Evolutionary conservation across 345 rosid species (phyloP).

Genomic region (Citrus glauca): DNA sequence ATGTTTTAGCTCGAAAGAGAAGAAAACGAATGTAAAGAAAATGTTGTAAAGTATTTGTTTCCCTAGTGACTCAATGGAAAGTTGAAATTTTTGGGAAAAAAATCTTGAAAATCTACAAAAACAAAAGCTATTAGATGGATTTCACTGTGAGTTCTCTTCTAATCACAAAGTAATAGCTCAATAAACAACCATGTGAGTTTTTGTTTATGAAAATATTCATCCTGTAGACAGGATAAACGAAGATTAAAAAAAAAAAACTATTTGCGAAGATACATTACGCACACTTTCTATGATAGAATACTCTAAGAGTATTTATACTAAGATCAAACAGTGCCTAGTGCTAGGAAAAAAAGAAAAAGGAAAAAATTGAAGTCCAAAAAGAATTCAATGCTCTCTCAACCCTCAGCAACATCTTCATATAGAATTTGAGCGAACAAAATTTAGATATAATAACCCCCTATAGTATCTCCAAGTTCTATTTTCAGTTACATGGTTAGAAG

Average conservation of each 20-base stretch:
- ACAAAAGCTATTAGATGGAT: too few species aligned
- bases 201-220: neutral
- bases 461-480: neutral
- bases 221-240: neutral
- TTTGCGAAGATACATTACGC: neutral
- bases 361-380: neutral
- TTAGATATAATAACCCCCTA: neutral
- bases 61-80: too few species aligned
- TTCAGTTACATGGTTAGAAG: neutral
- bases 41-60: too few species aligned
- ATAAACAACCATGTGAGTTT: neutral
- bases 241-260: neutral
- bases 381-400: slow-evolving; percentile 16
- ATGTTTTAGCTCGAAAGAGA: neutral
- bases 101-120: too few species aligned
- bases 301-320: neutral
- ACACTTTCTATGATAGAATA: neutral
- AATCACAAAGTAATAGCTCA: neutral
- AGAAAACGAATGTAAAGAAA: neutral
- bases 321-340: slow-evolving; percentile 13
- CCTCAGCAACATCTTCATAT: slow-evolving; percentile 8
- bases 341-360: neutral
- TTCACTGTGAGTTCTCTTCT: neutral
- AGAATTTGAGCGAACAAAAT: slow-evolving; percentile 6
- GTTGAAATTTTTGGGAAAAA: too few species aligned